Evolutionary conservation across 2,329 filamentous ascomycete genomes (phyloP).

Genomic region (Nemania sp.): DNA sequence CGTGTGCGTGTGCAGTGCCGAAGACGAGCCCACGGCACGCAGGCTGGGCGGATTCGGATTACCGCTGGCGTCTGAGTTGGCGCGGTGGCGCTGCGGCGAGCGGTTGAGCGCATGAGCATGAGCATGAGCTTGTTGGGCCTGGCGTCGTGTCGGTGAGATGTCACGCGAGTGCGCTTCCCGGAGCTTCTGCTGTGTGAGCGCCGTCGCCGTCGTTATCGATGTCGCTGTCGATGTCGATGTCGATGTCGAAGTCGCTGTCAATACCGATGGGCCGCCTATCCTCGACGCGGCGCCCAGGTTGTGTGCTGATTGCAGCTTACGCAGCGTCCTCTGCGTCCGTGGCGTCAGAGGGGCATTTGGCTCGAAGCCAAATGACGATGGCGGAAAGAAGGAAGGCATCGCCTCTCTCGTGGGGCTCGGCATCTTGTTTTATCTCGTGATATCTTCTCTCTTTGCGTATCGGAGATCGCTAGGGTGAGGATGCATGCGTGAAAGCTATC

Average conservation of each 20-base stretch:
- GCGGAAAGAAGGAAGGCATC: slow-evolving; percentile 34
- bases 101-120: too few species aligned
- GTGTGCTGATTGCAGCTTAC: slow-evolving; percentile 77
- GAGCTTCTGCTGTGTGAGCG: slow-evolving; percentile 66
- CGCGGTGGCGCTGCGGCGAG: slow-evolving; percentile 62
- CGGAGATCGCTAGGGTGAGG: too few species aligned
- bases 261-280: slow-evolving; percentile 41
- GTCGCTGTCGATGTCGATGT: not conserved
- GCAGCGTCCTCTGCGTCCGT: slow-evolving; percentile 67
- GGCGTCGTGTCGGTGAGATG: slow-evolving; percentile 43
- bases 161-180: slow-evolving; percentile 40
- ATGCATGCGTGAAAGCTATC: not conserved
- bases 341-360: slow-evolving; percentile 62
- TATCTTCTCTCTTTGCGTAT: not conserved
- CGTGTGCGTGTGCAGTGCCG: slow-evolving; percentile 38
- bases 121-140: too few species aligned
- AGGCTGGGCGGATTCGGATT: slow-evolving; percentile 46
- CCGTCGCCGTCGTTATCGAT: slow-evolving; percentile 43
- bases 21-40: slow-evolving; percentile 44
- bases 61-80: slow-evolving; percentile 67
- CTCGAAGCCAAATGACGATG: slow-evolving; percentile 49
- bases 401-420: slow-evolving; percentile 37
- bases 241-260: not conserved
- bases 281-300: slow-evolving; percentile 59
- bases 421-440: slow-evolving; percentile 27